These are phyloP conservation scores for Suillus hirtellus DNA, from an alignment of 768 basidiomycete genomes.

Conservation along the genomic window DNA sequence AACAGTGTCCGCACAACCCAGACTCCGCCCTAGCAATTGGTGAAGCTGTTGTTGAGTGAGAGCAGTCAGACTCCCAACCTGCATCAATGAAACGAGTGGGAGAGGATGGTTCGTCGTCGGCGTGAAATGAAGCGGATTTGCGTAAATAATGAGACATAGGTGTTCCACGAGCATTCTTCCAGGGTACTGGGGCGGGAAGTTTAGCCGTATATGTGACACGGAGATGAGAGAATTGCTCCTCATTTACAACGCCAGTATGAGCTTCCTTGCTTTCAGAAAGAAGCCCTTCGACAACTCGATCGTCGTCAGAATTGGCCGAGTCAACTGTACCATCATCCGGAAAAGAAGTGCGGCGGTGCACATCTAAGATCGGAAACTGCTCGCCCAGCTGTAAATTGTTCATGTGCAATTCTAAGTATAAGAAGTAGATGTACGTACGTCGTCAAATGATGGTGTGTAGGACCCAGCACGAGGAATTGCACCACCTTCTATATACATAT, in stretches of 20 bases:
- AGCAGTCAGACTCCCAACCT: constrained; percentile 55
- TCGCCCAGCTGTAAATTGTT: constrained; percentile 30
- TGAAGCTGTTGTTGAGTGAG: constrained; percentile 35
- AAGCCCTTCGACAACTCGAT: constrained; percentile 34
- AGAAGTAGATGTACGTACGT: constrained; percentile 34
- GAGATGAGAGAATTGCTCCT: constrained; percentile 37
- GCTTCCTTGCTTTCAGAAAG: constrained; percentile 34
- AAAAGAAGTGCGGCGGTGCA: constrained; percentile 29
- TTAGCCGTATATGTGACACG: constrained; percentile 36
- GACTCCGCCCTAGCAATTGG: constrained; percentile 3
- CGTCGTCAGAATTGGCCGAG: constrained; percentile 38
- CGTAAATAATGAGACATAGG: constrained; percentile 39
- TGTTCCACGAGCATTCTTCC: constrained; percentile 35
- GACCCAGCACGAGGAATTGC: constrained; percentile 23
- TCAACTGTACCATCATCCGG: constrained; percentile 34
- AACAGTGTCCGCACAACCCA: neutral
- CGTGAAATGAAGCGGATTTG: constrained; percentile 42
- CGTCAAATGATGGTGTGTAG: constrained; percentile 29
- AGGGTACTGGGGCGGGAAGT: constrained; percentile 34
- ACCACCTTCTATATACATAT: constrained; percentile 26
- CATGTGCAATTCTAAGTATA: constrained; percentile 29
- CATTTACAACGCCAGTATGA: constrained; percentile 31
- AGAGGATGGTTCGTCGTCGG: constrained; percentile 39
- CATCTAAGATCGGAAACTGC: constrained; percentile 21
- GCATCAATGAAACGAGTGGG: constrained; percentile 55